These are phyloP conservation scores for Cordia subcordata DNA, from an alignment of 257 asterid species.

Conservation along the genomic window DNA sequence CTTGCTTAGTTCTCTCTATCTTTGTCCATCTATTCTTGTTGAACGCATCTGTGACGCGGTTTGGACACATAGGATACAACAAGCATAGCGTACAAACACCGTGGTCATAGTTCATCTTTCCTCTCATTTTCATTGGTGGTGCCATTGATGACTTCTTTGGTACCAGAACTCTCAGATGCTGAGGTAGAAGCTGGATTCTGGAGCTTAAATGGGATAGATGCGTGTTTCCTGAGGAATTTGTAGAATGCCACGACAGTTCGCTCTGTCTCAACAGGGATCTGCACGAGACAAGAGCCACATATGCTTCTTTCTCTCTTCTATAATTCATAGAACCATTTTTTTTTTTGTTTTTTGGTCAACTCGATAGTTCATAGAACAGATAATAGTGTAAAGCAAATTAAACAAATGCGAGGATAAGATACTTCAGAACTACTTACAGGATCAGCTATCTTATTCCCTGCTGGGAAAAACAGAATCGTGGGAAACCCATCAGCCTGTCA, in stretches of 20 bases:
- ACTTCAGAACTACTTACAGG: conserved; percentile 56
- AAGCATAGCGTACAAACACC: not conserved
- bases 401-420: not conserved
- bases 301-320: not conserved
- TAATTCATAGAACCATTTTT: not conserved
- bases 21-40: conserved; percentile 6
- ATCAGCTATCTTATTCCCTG: conserved; percentile 70
- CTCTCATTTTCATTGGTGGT: conserved; percentile 24
- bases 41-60: not conserved
- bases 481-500: conserved; percentile 90
- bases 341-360: no score
- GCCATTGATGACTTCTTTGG: conserved; percentile 26
- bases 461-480: conserved; percentile 88
- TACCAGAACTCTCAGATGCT: conserved; percentile 24
- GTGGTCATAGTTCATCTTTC: conserved; percentile 72
- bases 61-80: not conserved
- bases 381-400: no score
- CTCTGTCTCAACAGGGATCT: conserved; percentile 70
- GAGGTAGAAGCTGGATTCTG: conserved; percentile 48
- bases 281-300: conserved; percentile 10
- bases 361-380: no score
- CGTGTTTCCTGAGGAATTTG: conserved; percentile 83
- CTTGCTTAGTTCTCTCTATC: not conserved
- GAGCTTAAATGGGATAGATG: conserved; percentile 83
- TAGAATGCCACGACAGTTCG: conserved; percentile 80